phyloP scores from a whole-genome alignment of 1,284 basidiomycete species.

The Tylopilus orsonianus region DNA sequence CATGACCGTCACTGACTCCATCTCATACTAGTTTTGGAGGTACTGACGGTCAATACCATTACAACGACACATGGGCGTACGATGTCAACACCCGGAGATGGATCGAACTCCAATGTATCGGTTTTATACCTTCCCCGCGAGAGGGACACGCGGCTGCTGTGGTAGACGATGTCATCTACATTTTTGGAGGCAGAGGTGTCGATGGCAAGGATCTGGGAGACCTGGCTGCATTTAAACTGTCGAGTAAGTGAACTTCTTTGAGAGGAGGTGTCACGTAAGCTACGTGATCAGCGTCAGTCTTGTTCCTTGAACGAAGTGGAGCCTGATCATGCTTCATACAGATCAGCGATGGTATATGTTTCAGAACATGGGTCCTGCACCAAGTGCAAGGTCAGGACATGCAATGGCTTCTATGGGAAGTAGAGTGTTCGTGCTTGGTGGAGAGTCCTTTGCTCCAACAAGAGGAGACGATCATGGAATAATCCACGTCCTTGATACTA shows the following conservation, averaged over 20 bases:
- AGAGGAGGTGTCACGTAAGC: neutral
- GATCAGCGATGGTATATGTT: slow-evolving; percentile 97
- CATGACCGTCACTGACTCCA: slow-evolving; percentile 11
- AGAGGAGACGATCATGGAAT: slow-evolving; percentile 81
- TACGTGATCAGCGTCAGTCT: neutral
- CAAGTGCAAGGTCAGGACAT: slow-evolving; percentile 89
- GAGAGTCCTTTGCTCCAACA: slow-evolving; percentile 80
- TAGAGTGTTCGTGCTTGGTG: slow-evolving; percentile 90
- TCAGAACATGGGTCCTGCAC: slow-evolving; percentile 97
- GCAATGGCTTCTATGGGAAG: slow-evolving; percentile 90
- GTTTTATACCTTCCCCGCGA: slow-evolving; percentile 93
- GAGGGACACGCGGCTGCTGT: slow-evolving; percentile 97
- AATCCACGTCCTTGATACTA: slow-evolving; percentile 91
- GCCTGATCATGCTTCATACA: slow-evolving; percentile 32
- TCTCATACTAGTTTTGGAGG: slow-evolving; percentile 80
- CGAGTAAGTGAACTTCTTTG: slow-evolving; percentile 59
- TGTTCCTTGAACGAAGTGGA: neutral
- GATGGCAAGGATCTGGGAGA: slow-evolving; percentile 97
- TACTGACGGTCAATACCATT: slow-evolving; percentile 97
- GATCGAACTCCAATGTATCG: slow-evolving; percentile 95
- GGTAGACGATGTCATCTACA: slow-evolving; percentile 97
- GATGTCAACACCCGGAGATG: slow-evolving; percentile 82
- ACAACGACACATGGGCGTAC: slow-evolving; percentile 99
- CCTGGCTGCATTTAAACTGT: slow-evolving; percentile 94
- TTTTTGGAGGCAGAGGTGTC: slow-evolving; percentile 96